Base-by-base conservation (phyloP, 192 early-diverging fungal species). In the Mortierella alpina region DNA sequence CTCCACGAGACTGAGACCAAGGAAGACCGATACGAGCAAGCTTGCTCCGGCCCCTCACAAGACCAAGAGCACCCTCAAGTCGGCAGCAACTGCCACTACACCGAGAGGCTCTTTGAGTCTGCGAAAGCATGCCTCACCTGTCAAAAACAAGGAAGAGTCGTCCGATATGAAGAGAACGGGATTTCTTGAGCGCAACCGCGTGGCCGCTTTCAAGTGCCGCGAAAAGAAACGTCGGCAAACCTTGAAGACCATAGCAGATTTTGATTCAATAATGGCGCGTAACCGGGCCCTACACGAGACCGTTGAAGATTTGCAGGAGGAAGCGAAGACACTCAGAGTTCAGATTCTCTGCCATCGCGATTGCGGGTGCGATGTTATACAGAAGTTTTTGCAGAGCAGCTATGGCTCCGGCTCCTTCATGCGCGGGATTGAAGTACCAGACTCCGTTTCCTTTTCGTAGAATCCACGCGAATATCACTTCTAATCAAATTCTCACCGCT, bases 121-220 rank as follows among this genome's bases (percentile, higher is more conserved):
- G 6, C 63, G 72, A 18, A 74, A 74, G 51, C 73, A 67, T 15
- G 45, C 52, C 10, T 68, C 66, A 0, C 12, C 51, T 17, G n/a
- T n/a, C n/a, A n/a, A n/a, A n/a, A n/a, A n/a, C n/a, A n/a, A n/a
- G n/a, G 66, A 64, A n/a, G 82, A 83, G 17, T 71, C 73, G 1
- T 39, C 71, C 13, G 75, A 77, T 40, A 55, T 67, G 9, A 83
- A 83, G 52, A 74, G 82, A 6, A 74, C 73, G 55, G 63, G 65
- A 50, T 83, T 83, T 46, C 46, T 83, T 45, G 82, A 83, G 42
- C 74, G 82, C 22, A 83, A 83, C 58, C 70, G 82, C 12, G 72
- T 76, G 69, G 82, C 82, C 0, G 77, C 77, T 0, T 53, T 64
- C 18, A 72, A 72, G 49, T 80, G 77, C 39, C 77, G 77, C 3